phyloP scores from a whole-genome alignment of 352 stramenopile species.

The Phytophthora idaei region DNA sequence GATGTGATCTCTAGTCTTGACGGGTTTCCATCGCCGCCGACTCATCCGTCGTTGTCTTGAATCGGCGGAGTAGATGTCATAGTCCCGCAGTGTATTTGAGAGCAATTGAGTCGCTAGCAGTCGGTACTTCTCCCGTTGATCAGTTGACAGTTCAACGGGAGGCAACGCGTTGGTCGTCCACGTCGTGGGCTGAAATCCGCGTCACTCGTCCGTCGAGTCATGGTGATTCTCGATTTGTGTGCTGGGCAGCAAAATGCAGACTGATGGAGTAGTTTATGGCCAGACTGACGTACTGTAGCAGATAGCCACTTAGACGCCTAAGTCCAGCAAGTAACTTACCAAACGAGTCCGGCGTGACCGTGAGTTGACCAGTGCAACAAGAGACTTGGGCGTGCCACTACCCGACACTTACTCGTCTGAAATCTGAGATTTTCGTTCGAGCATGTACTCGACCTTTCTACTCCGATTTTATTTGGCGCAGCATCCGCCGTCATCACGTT shows the following conservation, averaged over 20 bases:
- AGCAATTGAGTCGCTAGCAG: slow-evolving; percentile 33
- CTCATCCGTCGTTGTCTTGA: slow-evolving; percentile 38
- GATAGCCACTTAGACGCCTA: slow-evolving; percentile 11
- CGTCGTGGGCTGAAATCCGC: slow-evolving; percentile 24
- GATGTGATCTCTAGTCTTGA: slow-evolving; percentile 36
- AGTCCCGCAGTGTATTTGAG: slow-evolving; percentile 36
- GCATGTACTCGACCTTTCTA: background rate
- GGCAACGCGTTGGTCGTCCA: slow-evolving; percentile 34
- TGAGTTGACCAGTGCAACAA: slow-evolving; percentile 7
- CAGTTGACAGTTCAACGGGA: slow-evolving; percentile 21
- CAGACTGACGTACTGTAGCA: slow-evolving; percentile 5
- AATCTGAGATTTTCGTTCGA: slow-evolving; percentile 25
- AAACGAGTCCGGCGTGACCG: slow-evolving; percentile 10
- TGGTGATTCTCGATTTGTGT: slow-evolving; percentile 9
- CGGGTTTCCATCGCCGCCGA: slow-evolving; percentile 35
- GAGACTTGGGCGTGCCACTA: slow-evolving; percentile 17
- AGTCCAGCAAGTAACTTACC: background rate
- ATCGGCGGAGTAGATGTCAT: slow-evolving; percentile 41
- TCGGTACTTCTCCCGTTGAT: slow-evolving; percentile 34
- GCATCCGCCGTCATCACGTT: slow-evolving; percentile 1
- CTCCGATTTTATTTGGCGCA: background rate
- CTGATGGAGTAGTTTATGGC: slow-evolving; percentile 6
- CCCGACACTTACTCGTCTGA: slow-evolving; percentile 18
- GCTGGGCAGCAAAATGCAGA: slow-evolving; percentile 29
- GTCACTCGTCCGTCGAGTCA: slow-evolving; percentile 22